A percentile compares a stretch with the other conserved stretches of the same genome.
phyloP scores from a whole-genome alignment of 2,329 filamentous ascomycete species.

The Exserohilum rostratum region DNA sequence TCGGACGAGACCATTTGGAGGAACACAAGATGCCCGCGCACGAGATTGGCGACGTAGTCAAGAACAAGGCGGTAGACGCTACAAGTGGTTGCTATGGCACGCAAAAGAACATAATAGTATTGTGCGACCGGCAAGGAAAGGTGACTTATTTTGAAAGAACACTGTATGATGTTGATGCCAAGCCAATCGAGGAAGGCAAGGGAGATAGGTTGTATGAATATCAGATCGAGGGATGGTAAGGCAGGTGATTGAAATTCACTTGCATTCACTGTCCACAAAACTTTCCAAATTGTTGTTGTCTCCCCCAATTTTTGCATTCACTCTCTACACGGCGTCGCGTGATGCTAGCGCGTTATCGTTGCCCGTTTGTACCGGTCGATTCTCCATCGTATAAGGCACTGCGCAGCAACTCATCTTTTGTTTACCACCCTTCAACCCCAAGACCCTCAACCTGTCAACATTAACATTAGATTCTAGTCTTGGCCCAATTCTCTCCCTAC shows the following conservation, averaged over 20 bases:
- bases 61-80: slow-evolving; percentile 42
- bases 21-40: slow-evolving; percentile 46
- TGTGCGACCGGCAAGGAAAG: slow-evolving; percentile 61
- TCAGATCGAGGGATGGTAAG: slow-evolving; percentile 54
- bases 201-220: slow-evolving; percentile 58
- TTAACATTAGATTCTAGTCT: too few relatives aligned
- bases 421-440: too few relatives aligned
- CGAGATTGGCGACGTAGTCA: slow-evolving; percentile 51
- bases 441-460: too few relatives aligned
- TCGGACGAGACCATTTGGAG: slow-evolving; percentile 56
- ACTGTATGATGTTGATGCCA: slow-evolving; percentile 61
- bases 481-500: too few relatives aligned
- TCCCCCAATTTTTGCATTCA: too few relatives aligned
- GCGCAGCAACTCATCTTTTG: too few relatives aligned
- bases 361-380: too few relatives aligned
- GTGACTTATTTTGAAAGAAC: slow-evolving; percentile 69
- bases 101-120: slow-evolving; percentile 66
- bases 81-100: slow-evolving; percentile 65
- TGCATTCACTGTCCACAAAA: too few relatives aligned
- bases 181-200: slow-evolving; percentile 53
- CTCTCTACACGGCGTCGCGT: too few relatives aligned
- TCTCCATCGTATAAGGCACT: too few relatives aligned
- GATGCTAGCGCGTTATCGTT: too few relatives aligned
- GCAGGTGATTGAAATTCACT: neutral
- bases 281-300: too few relatives aligned